Evolutionary conservation across 2,329 filamentous ascomycete genomes (phyloP).

Genomic region (Pseudocercospora ulei): DNA sequence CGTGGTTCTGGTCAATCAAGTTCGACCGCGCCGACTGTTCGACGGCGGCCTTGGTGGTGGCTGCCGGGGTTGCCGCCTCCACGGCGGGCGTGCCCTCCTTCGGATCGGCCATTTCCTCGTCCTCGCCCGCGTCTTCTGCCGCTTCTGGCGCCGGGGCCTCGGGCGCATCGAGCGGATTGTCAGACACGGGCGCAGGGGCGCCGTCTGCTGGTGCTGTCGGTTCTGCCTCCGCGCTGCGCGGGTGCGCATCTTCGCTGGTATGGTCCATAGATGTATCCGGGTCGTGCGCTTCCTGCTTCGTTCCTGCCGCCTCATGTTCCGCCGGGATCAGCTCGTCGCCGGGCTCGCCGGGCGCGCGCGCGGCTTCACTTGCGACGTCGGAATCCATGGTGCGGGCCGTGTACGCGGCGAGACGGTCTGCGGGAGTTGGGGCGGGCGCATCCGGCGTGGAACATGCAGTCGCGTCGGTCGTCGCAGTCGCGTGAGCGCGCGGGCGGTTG

Average conservation of each 20-base stretch:
- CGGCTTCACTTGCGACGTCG: conserved; percentile 30
- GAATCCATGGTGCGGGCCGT: conserved; percentile 16
- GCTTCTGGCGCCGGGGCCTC: conserved; percentile 33
- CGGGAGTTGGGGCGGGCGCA: conserved; percentile 1
- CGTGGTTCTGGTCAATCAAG: conserved; percentile 83
- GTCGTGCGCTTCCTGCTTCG: conserved; percentile 26
- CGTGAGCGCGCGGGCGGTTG: neutral
- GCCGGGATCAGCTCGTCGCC: conserved; percentile 33
- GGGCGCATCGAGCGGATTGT: conserved; percentile 36
- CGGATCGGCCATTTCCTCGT: conserved; percentile 51
- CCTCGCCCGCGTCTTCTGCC: conserved; percentile 27
- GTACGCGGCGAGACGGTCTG: neutral
- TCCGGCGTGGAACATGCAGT: too few species aligned
- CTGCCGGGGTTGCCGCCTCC: conserved; percentile 22
- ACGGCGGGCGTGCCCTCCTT: conserved; percentile 37
- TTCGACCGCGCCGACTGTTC: conserved; percentile 85
- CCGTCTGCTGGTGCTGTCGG: conserved; percentile 13
- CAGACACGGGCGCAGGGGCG: conserved; percentile 28
- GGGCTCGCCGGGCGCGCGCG: conserved; percentile 30
- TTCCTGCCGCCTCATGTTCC: conserved; percentile 32
- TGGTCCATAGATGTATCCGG: conserved; percentile 34
- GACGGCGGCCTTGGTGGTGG: conserved; percentile 67
- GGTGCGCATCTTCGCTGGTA: conserved; percentile 24
- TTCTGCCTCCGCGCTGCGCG: conserved; percentile 7
- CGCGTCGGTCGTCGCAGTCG: neutral